Base-by-base conservation (phyloP, 495 filamentous ascomycete species). In the Collariella sp. region DNA sequence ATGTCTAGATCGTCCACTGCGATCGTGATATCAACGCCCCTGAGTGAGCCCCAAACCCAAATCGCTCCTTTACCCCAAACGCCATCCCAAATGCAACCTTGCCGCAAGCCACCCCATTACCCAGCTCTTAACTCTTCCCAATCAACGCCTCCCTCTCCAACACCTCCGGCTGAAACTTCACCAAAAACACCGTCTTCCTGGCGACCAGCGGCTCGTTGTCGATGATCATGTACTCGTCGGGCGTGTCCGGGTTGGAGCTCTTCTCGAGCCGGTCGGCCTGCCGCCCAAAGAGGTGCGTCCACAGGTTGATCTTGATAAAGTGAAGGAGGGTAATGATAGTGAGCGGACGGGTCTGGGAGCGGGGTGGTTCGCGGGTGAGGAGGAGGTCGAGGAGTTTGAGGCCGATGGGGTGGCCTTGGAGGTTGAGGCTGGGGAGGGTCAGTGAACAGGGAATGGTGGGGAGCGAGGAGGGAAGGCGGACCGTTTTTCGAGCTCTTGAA, bases 191-290 rank as follows among this genome's bases (percentile, higher is more conserved):
- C 55, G 93, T 98, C 71, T 90, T 88, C 38, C 86, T 85, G 65
- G 95, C 96, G 15, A 97, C 91, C 13, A 96, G 74, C 38, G 93
- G 93, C 63, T 97, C 94, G 67, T 99, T 95, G 67, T 99, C 93
- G 54, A 83, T 84, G 61, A 99, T 89, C 91, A 99, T 96, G 76
- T 96, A 99, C 73, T 97, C 90, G 65, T 90, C 86, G 3, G 87
- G 83, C 12, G 87, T 89, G 16, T 83, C 80, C 4, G 84, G 79
- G 50, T 87, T 83, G n/a, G 81, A 79, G 52, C 83, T 87, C 71
- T 89, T 88, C 72, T 99, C 93, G 52, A 99, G 83, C 15, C 87
- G 84, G 67, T 96, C 90, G 26, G 93, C 93, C 18, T 89, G 79
- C 23, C 91, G 88, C 48, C 77, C 79, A 72, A 97, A 99, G 38